Percentiles rank a stretch among this genome's conserved stretches.
Evolutionary conservation across 2,329 filamentous ascomycete genomes (phyloP).

Genomic region (Delphinella strobiligena): DNA sequence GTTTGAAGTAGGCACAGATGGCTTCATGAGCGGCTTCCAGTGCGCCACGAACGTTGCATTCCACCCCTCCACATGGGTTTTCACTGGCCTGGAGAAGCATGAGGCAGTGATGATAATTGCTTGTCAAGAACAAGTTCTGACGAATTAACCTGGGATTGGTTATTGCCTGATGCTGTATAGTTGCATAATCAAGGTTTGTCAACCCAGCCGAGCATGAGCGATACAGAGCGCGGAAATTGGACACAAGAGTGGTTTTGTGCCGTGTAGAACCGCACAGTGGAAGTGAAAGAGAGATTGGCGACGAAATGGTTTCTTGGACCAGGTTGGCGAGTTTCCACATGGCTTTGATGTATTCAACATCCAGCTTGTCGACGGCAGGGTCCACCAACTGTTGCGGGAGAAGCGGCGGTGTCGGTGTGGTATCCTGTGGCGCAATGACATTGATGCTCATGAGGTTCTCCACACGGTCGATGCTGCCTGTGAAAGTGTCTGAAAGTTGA

Average conservation of each 20-base stretch:
- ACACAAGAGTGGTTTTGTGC: conserved; percentile 58
- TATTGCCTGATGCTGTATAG: conserved; percentile 44
- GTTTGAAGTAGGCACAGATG: conserved; percentile 60
- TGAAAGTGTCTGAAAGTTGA: conserved; percentile 51
- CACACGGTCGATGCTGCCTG: conserved; percentile 32
- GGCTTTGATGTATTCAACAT: conserved; percentile 51
- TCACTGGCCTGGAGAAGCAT: conserved; percentile 68
- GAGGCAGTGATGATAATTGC: conserved; percentile 71
- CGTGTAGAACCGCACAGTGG: conserved; percentile 57
- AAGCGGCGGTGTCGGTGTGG: conserved; percentile 18
- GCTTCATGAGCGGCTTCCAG: conserved; percentile 67
- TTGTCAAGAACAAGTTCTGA: conserved; percentile 68
- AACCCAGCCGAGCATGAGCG: conserved; percentile 61
- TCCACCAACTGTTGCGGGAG: conserved; percentile 23
- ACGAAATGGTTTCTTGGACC: conserved; percentile 66
- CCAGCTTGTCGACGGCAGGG: conserved; percentile 18
- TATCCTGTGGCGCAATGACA: conserved; percentile 32
- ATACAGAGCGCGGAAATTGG: conserved; percentile 59
- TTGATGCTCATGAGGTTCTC: conserved; percentile 41
- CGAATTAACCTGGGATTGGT: conserved; percentile 55
- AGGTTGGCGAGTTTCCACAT: conserved; percentile 71
- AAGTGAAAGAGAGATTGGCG: conserved; percentile 58
- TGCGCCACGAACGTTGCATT: conserved; percentile 52
- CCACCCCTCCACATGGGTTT: conserved; percentile 41
- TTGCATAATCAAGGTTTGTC: conserved; percentile 53